Conservation (phyloP, 345 rosid species). For the Cardamine occulta region DNA sequence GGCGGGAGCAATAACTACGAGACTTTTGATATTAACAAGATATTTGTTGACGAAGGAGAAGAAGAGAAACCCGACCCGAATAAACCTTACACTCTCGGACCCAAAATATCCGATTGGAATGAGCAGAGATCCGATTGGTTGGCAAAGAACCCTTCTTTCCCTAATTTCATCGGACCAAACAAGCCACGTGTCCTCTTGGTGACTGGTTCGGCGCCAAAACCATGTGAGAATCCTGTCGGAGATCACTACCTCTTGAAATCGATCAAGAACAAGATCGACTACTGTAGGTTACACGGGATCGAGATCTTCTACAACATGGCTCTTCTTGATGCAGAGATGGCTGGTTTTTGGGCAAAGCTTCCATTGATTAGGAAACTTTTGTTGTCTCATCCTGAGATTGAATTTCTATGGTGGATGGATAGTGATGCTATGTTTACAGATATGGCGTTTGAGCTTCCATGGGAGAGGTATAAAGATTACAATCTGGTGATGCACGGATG, state of each 20-base stretch:
- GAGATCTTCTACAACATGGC: slow-evolving; percentile 83
- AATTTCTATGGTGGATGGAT: slow-evolving; percentile 86
- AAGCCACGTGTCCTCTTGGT: slow-evolving; percentile 75
- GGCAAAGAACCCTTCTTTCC: slow-evolving; percentile 57
- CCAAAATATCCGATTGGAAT: slow-evolving; percentile 76
- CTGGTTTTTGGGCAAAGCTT: slow-evolving; percentile 75
- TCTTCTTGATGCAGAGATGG: slow-evolving; percentile 71
- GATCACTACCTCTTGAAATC: slow-evolving; percentile 76
- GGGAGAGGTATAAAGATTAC: slow-evolving; percentile 69
- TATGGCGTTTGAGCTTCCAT: slow-evolving; percentile 80
- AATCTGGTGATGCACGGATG: slow-evolving; percentile 83
- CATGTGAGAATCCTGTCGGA: slow-evolving; percentile 78
- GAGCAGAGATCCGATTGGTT: slow-evolving; percentile 63
- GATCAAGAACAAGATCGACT: slow-evolving; percentile 82
- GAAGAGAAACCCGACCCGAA: slow-evolving; percentile 60
- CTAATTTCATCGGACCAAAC: slow-evolving; percentile 58
- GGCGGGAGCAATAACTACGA: slow-evolving; percentile 52
- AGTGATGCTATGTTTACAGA: slow-evolving; percentile 85
- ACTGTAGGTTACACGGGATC: slow-evolving; percentile 70
- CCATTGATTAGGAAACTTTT: slow-evolving; percentile 70
- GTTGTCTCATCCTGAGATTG: slow-evolving; percentile 77
- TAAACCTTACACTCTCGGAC: slow-evolving; percentile 60
- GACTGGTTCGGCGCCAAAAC: slow-evolving; percentile 77
- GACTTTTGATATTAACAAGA: slow-evolving; percentile 54
- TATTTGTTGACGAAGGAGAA: slow-evolving; percentile 62